A percentile compares a stretch with the other conserved stretches of the same genome.
phyloP scores from a whole-genome alignment of 2,329 filamentous ascomycete genomes.

The Chrysoporthe austroafricana region DNA sequence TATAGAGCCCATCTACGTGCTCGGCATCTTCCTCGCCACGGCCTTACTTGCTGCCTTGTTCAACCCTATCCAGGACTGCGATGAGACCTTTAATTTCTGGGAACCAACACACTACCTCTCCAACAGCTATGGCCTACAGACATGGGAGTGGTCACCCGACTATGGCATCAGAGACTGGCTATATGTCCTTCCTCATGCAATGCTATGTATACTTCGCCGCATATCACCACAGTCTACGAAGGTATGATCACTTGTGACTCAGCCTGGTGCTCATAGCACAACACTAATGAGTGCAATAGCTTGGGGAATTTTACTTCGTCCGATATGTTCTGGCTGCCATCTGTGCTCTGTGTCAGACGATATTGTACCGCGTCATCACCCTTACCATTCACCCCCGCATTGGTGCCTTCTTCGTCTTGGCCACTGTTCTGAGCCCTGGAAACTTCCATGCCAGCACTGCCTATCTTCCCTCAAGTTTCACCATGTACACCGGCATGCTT shows the following conservation, averaged over 20 bases:
- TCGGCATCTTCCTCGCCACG: conserved; percentile 77
- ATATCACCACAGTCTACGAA: conserved; percentile 66
- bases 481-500: conserved; percentile 92
- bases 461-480: conserved; percentile 91
- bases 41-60: conserved; percentile 78
- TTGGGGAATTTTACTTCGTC: conserved; percentile 84
- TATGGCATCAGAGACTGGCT: conserved; percentile 96
- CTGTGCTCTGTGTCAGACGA: conserved; percentile 81
- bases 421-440: conserved; percentile 78
- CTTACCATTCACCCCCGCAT: conserved; percentile 79
- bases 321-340: conserved; percentile 73
- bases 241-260: conserved; percentile 39
- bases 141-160: conserved; percentile 97
- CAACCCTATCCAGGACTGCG: conserved; percentile 94
- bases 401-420: conserved; percentile 80
- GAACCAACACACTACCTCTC: conserved; percentile 93
- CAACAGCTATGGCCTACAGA: conserved; percentile 92
- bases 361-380: conserved; percentile 78
- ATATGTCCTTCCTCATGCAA: conserved; percentile 80
- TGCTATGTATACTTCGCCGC: conserved; percentile 68
- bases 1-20: conserved; percentile 74
- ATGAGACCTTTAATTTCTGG: conserved; percentile 99
- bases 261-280: too few relatives aligned
- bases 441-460: conserved; percentile 91
- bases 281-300: conserved; percentile 13